Evolutionary conservation across 352 stramenopile genomes (phyloP), one percentile per base, ranked within the genome.

Genomic region (Globisporangium orthogonon): DNA sequence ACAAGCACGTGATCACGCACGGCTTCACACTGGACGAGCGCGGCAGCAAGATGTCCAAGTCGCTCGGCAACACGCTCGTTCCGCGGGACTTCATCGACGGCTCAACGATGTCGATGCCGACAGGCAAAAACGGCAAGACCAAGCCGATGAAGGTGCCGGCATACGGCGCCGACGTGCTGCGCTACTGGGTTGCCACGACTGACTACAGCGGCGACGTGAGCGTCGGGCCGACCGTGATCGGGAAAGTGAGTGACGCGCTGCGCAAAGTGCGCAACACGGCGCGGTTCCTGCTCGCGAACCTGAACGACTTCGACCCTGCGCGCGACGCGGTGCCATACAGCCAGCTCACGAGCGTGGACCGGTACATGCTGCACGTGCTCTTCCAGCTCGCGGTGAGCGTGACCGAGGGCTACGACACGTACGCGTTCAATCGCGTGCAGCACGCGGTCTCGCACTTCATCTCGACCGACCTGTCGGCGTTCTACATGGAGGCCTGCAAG

Each of bases 41-140:
- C 45, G 97, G 96, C 17, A 92, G 86, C 61, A 99, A 99, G 78
- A 99, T 99, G 97, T 98, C 93, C 39, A 99, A 99, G 69, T 98
- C 91, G 31, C 69, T 99, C 2, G 97, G 97, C 51, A 99, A 99
- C 67, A 96, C 97, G 4, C 78, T 99, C 47, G 87, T 97, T 61
- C 97, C 96, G 6, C 67, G 82, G 23, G 73, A 97, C 56, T 94
- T 99, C 37, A 99, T 99, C 63, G 89, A 98, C 56, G 96, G 96
- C 45, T 69, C 65, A 29, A 74, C 71, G 2, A 67, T 86, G 66
- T 60, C 62, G 66, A 71, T 65, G 81, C 76, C 70, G 63, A 94
- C 94, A 51, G 64, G 71, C 35, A 85, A 96, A 47, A 79, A 85
- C 57, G 94, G 92, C 39, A 69, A 70, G 43, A 86, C 67, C 2